phyloP scores from a whole-genome alignment of 2,329 filamentous ascomycete genomes.

The Diaporthe destruens region DNA sequence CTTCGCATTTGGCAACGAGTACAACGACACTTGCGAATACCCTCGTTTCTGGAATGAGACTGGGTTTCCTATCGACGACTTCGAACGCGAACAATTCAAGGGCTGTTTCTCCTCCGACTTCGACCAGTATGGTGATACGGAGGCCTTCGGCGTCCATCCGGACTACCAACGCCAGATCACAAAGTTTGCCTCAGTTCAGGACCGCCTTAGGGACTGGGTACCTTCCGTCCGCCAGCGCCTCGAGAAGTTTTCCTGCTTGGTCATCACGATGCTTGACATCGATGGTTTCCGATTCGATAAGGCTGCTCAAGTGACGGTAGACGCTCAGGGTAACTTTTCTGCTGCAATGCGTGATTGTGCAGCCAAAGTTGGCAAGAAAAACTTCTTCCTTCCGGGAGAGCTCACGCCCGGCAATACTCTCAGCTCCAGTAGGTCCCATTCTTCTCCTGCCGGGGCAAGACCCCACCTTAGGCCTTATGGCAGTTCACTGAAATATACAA shows the following conservation, averaged over 20 bases:
- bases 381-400: conserved; percentile 75
- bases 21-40: conserved; percentile 67
- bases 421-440: conserved; percentile 55
- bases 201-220: conserved; percentile 74
- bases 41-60: conserved; percentile 73
- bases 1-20: conserved; percentile 66
- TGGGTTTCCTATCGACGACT: conserved; percentile 62
- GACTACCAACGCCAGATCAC: conserved; percentile 74
- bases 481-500: neutral
- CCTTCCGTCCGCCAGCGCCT: conserved; percentile 69
- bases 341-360: conserved; percentile 69
- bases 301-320: conserved; percentile 72
- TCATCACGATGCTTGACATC: conserved; percentile 72
- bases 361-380: conserved; percentile 66
- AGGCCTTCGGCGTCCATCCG: conserved; percentile 73
- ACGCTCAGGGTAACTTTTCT: conserved; percentile 70
- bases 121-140: conserved; percentile 73
- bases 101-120: conserved; percentile 74
- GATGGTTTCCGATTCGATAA: conserved; percentile 77
- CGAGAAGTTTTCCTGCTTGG: conserved; percentile 72
- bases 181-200: conserved; percentile 76
- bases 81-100: conserved; percentile 59
- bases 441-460: neutral
- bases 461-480: neutral
- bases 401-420: conserved; percentile 73